A percentile compares a stretch with the other conserved stretches of the same genome.
Conservation (phyloP, 345 rosid species). For the Boechera stricta region DNA sequence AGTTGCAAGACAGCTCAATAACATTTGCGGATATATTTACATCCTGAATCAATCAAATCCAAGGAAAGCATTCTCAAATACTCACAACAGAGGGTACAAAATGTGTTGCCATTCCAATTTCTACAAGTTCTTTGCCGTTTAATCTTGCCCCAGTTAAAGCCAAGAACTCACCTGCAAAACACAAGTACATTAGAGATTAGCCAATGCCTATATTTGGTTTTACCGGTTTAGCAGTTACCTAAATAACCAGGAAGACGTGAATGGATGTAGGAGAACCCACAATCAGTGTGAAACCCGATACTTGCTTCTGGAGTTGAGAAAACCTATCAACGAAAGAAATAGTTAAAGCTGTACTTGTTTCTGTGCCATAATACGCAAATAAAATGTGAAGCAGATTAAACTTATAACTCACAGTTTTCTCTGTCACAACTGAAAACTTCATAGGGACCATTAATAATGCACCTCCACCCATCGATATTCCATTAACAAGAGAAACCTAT, state of each 20-base stretch:
- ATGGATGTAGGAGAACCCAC: slow-evolving; percentile 84
- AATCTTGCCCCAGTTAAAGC: slow-evolving; percentile 90
- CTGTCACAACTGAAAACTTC: slow-evolving; percentile 94
- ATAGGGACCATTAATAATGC: slow-evolving; percentile 91
- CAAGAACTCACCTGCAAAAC: slow-evolving; percentile 76
- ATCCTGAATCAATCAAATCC: neutral
- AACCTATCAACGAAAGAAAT: slow-evolving; percentile 51
- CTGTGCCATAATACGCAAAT: neutral
- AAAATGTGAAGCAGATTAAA: neutral
- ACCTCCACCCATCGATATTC: slow-evolving; percentile 98
- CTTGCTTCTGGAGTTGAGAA: slow-evolving; percentile 96
- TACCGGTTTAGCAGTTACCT: slow-evolving; percentile 55
- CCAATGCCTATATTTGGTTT: slow-evolving; percentile 19
- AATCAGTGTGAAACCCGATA: slow-evolving; percentile 93
- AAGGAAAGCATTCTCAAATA: slow-evolving; percentile 10
- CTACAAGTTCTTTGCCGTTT: slow-evolving; percentile 81
- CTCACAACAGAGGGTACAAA: slow-evolving; percentile 84
- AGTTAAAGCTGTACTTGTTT: slow-evolving; percentile 17
- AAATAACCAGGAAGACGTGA: slow-evolving; percentile 84
- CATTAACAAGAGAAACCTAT: slow-evolving; percentile 87
- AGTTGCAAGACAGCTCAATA: slow-evolving; percentile 15
- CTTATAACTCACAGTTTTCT: slow-evolving; percentile 72
- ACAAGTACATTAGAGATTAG: slow-evolving; percentile 22
- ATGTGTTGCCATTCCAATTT: slow-evolving; percentile 82
- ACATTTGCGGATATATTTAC: neutral